Evolutionary conservation across 2,329 filamentous ascomycete genomes (phyloP).

Genomic region (Didymella pinodella): DNA sequence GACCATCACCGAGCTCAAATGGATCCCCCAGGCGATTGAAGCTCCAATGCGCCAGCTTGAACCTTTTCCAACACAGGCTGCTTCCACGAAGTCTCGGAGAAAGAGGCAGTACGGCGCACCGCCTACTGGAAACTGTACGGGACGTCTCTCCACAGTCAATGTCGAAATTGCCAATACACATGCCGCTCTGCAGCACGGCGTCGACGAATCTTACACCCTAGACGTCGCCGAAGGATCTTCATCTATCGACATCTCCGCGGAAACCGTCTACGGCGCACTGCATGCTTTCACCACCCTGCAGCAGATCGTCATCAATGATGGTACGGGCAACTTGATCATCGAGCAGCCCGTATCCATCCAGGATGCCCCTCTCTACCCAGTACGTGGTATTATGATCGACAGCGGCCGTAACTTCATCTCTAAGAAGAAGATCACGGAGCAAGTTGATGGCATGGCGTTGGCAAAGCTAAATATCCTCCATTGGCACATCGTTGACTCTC

Average conservation of each 20-base stretch:
- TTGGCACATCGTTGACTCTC: slow-evolving; percentile 64
- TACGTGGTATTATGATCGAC: slow-evolving; percentile 65
- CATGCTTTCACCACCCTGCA: slow-evolving; percentile 66
- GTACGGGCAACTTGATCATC: slow-evolving; percentile 55
- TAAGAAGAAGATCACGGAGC: slow-evolving; percentile 61
- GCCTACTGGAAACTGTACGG: slow-evolving; percentile 36
- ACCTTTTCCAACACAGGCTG: slow-evolving; percentile 58
- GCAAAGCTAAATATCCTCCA: slow-evolving; percentile 66
- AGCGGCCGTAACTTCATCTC: slow-evolving; percentile 64
- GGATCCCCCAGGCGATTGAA: slow-evolving; percentile 63
- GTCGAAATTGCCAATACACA: slow-evolving; percentile 56
- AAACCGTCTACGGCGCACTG: slow-evolving; percentile 63
- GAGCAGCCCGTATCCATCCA: slow-evolving; percentile 62
- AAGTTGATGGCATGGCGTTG: slow-evolving; percentile 63
- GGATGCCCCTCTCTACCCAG: slow-evolving; percentile 61
- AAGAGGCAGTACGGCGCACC: slow-evolving; percentile 33
- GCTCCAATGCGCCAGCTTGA: slow-evolving; percentile 60
- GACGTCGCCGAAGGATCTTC: slow-evolving; percentile 53
- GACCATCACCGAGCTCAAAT: slow-evolving; percentile 60
- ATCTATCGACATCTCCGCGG: slow-evolving; percentile 56
- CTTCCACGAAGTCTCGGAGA: slow-evolving; percentile 26
- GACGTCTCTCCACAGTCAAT: slow-evolving; percentile 54
- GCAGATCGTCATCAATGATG: slow-evolving; percentile 62
- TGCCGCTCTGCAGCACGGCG: slow-evolving; percentile 62
- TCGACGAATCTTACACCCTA: slow-evolving; percentile 65